Conservation (phyloP, 2,329 filamentous ascomycete species). For the Sporothrix curviconia region DNA sequence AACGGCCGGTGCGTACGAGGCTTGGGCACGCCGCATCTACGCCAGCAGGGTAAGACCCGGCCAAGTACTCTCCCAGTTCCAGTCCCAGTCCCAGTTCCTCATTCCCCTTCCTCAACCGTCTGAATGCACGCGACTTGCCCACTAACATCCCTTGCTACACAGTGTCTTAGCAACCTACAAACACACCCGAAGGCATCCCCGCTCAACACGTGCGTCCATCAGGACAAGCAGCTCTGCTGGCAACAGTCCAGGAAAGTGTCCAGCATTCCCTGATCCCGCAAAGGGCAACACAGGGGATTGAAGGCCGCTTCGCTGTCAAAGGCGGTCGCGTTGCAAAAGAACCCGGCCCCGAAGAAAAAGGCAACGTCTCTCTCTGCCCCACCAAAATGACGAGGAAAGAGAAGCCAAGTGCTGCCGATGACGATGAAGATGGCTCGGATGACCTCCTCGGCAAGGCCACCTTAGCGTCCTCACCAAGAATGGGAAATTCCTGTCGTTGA, state of each 20-base stretch:
- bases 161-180: no score
- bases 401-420: no score
- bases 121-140: no score
- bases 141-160: constrained; percentile 1
- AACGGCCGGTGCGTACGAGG: constrained; percentile 7
- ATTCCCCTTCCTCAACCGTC: no score
- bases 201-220: constrained; percentile 32
- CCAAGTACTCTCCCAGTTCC: no score
- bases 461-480: constrained; percentile 65
- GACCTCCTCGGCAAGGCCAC: constrained; percentile 60
- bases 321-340: constrained; percentile 32
- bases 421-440: no score
- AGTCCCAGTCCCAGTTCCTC: no score
- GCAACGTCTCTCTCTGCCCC: constrained; percentile 6
- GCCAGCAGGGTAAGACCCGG: constrained; percentile 11
- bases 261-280: constrained; percentile 20
- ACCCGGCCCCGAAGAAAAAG: constrained; percentile 37
- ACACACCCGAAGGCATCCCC: constrained; percentile 32
- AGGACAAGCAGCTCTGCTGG: constrained; percentile 27
- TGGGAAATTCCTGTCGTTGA: constrained; percentile 61
- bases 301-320: constrained; percentile 30
- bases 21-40: not conserved
- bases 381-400: constrained; percentile 27
- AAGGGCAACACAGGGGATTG: constrained; percentile 25
- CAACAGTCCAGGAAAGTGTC: constrained; percentile 20